Evolutionary conservation across 2,329 filamentous ascomycete genomes (phyloP), one percentile per base, ranked within the genome.

Genomic region (Colletotrichum tropicale): DNA sequence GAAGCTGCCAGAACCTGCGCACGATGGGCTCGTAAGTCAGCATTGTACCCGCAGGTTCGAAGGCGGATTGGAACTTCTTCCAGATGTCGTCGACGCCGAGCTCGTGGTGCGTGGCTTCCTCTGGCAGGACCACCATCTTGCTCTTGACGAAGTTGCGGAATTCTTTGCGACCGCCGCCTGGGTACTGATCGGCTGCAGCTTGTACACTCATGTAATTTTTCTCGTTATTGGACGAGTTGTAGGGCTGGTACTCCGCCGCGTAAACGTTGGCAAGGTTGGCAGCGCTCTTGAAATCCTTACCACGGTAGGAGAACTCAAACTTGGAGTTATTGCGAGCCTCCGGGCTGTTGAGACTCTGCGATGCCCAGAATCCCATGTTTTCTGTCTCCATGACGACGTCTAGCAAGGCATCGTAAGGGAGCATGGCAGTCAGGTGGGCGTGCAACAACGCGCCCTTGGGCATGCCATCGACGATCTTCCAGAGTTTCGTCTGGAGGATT

Each of bases 21-120:
- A 95, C 96, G 77, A 98, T 95, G 16, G 96, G 96, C 84, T 98
- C 96, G 84, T 98, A 98, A 84, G 94, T 94, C 65, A 98, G 89
- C 67, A 98, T 90, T 18, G 92, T 93, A 55, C 91, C 91, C 60
- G 96, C 89, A 6, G 96, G 91, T 4, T 89, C 85, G 84, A 98
- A 98, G 76, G 93, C 94, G 60, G 90, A 91, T 66, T 86, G 87
- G 84, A 98, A 98, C 81, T 97, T 96, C 28, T 88, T 86, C 96
- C 96, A 98, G 70, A 98, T 93, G 68, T 93, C 93, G 82, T 97
- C 93, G 18, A 96, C 89, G 4, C 96, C 95, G 80, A 96, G 93
- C 80, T 97, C 94, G 81, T 98, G 95, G 55, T 58, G 55, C 16
- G 26, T 58, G 55, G 55, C 55, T 2, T 58, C 55, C 55, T 58